Conservation (phyloP, 75 land plant genomes). For the Pinus taeda region DNA sequence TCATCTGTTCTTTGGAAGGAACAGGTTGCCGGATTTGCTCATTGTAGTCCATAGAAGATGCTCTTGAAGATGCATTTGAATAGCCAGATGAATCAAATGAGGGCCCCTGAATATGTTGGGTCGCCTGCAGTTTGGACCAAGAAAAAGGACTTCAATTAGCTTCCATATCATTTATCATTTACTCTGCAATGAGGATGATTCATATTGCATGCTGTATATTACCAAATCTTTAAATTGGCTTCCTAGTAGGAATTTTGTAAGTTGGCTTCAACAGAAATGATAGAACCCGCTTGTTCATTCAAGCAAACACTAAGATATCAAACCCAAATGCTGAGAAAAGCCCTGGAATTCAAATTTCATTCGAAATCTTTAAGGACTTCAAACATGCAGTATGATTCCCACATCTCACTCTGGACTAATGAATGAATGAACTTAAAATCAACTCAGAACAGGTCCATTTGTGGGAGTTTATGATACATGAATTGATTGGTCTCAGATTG, state of each 20-base stretch:
- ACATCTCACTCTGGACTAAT: too few species aligned
- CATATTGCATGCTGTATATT: not conserved
- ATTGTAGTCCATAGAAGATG: slow-evolving; percentile 13
- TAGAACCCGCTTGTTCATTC: not conserved
- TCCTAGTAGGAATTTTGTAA: not conserved
- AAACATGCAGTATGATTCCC: not conserved
- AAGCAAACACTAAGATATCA: not conserved
- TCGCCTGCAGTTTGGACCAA: slow-evolving; percentile 1
- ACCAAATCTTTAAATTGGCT: not conserved
- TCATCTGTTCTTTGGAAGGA: slow-evolving; percentile 1
- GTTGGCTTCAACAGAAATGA: not conserved
- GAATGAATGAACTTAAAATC: too few species aligned
- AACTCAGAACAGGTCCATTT: too few species aligned
- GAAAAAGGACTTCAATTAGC: not conserved
- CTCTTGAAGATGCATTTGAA: slow-evolving; percentile 9
- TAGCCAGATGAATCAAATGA: not conserved
- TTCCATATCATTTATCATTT: too few species aligned
- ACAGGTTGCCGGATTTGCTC: not conserved
- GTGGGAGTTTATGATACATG: not conserved
- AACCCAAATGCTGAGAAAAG: not conserved
- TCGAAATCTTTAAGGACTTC: not conserved
- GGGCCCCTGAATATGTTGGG: not conserved
- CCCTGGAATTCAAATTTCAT: not conserved
- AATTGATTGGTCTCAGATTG: not conserved
- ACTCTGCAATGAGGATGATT: not conserved